Percentiles rank a stretch among this genome's conserved stretches.
Evolutionary conservation across 2,329 filamentous ascomycete genomes (phyloP).

Genomic region (Gaeumannomyces sp.): DNA sequence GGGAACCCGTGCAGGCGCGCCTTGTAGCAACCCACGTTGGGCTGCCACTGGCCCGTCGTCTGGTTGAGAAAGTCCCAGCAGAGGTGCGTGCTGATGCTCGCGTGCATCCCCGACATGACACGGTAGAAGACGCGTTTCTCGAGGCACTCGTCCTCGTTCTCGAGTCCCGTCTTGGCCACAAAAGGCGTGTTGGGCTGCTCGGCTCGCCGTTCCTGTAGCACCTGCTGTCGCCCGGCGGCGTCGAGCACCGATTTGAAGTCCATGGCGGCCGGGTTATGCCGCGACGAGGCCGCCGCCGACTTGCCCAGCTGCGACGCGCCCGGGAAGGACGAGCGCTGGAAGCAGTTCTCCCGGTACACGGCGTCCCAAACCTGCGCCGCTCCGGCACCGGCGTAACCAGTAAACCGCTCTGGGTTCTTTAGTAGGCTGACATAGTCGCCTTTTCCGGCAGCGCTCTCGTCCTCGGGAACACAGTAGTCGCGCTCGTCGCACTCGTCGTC

Average conservation of each 20-base stretch:
- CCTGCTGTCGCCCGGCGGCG: conserved; percentile 52
- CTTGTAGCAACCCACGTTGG: conserved; percentile 85
- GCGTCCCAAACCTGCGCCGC: conserved; percentile 92
- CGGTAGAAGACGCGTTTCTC: conserved; percentile 99
- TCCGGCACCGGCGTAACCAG: conserved; percentile 81
- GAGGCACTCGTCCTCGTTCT: conserved; percentile 84
- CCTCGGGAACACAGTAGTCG: conserved; percentile 94
- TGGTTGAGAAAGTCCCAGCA: conserved; percentile 97
- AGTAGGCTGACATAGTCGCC: conserved; percentile 95
- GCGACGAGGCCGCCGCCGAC: not conserved
- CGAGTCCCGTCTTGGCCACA: conserved; percentile 58
- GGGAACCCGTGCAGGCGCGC: conserved; percentile 76
- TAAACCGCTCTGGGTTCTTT: conserved; percentile 92
- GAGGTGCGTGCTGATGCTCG: conserved; percentile 91
- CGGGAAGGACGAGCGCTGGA: conserved; percentile 62
- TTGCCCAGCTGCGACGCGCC: conserved; percentile 38
- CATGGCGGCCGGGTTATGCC: conserved; percentile 44
- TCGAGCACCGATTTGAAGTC: conserved; percentile 58
- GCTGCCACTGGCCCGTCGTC: conserved; percentile 86
- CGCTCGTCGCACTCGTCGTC: conserved; percentile 95
- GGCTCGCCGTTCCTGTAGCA: conserved; percentile 54
- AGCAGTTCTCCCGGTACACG: conserved; percentile 97
- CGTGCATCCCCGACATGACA: conserved; percentile 94
- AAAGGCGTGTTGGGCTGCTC: conserved; percentile 50
- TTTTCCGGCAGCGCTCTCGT: conserved; percentile 78